Percentiles rank a stretch among this genome's conserved stretches.
Evolutionary conservation across 2,329 filamentous ascomycete genomes (phyloP).

Genomic region (Fusarium brevicatenulatum): DNA sequence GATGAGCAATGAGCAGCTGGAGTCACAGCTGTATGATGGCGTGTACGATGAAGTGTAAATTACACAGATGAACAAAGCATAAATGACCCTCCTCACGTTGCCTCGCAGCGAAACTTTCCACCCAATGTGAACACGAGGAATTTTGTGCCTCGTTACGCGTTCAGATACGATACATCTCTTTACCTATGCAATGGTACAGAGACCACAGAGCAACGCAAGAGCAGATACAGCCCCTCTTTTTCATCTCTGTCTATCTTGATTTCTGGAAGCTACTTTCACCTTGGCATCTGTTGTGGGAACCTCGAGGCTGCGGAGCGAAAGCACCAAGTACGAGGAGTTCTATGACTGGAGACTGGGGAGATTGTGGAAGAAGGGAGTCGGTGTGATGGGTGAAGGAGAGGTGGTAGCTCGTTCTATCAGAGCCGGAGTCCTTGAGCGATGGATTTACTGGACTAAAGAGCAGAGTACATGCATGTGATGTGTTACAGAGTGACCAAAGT

Average conservation of each 20-base stretch:
- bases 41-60: constrained; percentile 43
- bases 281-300: background rate
- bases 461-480: constrained; percentile 61
- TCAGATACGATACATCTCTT: constrained; percentile 73
- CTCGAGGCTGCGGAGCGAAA: constrained; percentile 44
- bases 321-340: constrained; percentile 44
- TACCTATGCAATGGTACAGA: constrained; percentile 63
- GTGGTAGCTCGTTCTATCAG: constrained; percentile 68
- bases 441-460: constrained; percentile 71
- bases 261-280: background rate
- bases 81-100: constrained; percentile 43
- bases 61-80: constrained; percentile 42
- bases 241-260: background rate
- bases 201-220: constrained; percentile 72
- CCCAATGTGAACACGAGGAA: background rate
- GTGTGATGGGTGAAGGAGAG: constrained; percentile 3
- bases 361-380: constrained; percentile 34
- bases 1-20: constrained; percentile 8
- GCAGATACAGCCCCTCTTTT: constrained; percentile 46
- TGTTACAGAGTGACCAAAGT: background rate
- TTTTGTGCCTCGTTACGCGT: constrained; percentile 54
- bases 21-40: constrained; percentile 26
- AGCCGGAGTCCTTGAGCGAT: constrained; percentile 67
- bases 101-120: constrained; percentile 17
- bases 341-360: background rate